Evolutionary conservation across 805 yeast species (phyloP).

Genomic region (Yamadazyma kitorensis): DNA sequence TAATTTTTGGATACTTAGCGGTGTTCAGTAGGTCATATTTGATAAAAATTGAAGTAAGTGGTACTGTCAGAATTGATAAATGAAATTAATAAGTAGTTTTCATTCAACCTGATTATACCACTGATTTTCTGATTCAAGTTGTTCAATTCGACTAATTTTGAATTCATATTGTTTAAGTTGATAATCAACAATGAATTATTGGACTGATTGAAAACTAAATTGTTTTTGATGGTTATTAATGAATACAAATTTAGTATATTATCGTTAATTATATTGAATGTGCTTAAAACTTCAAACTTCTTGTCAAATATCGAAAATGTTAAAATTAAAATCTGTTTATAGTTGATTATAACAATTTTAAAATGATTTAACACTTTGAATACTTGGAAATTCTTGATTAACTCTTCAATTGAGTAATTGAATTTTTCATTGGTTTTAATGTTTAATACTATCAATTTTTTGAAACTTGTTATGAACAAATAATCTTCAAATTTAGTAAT

Average conservation of each 20-base stretch:
- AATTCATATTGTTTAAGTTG: conserved; percentile 7
- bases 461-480: conserved; percentile 13
- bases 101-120: conserved; percentile 11
- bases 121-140: conserved; percentile 11
- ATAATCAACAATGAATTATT: conserved; percentile 11
- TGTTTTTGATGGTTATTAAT: conserved; percentile 9
- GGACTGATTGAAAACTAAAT: conserved; percentile 11
- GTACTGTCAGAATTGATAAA: conserved; percentile 12
- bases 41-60: conserved; percentile 11
- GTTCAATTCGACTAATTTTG: conserved; percentile 3
- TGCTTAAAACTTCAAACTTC: conserved; percentile 7
- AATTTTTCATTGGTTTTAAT: conserved; percentile 8
- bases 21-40: too few species aligned
- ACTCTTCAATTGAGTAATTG: conserved; percentile 8
- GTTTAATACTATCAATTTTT: conserved; percentile 11
- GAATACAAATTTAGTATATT: conserved; percentile 13
- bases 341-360: conserved; percentile 8
- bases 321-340: conserved; percentile 7
- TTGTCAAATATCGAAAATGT: conserved; percentile 2
- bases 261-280: conserved; percentile 9
- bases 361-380: conserved; percentile 10
- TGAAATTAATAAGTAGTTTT: conserved; percentile 9
- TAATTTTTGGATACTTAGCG: too few species aligned
- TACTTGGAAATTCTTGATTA: conserved; percentile 11
- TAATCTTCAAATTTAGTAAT: conserved; percentile 9